Percentiles rank a stretch among this genome's conserved stretches.
phyloP scores from a whole-genome alignment of 768 basidiomycete genomes.

The Mycena indigotica region DNA sequence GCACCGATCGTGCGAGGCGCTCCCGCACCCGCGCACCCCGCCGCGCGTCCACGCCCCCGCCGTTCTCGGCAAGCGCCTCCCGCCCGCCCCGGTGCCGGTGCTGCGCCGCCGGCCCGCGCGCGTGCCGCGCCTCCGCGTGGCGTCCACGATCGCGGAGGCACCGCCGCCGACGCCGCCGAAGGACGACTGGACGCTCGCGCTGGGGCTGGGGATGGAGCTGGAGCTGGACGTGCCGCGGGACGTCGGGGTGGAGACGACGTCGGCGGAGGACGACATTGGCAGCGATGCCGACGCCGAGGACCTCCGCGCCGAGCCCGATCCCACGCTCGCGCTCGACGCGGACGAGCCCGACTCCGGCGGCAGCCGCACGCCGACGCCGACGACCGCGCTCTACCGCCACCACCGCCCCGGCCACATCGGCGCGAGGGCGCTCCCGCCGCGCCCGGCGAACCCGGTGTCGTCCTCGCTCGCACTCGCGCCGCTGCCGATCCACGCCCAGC shows the following conservation, averaged over 20 bases:
- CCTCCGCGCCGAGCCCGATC: background rate
- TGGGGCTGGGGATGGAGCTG: no score
- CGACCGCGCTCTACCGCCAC: background rate
- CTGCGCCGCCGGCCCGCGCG: no score
- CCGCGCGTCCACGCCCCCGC: background rate
- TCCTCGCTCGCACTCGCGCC: background rate
- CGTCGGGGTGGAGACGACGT: no score
- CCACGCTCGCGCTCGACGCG: background rate
- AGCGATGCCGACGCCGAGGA: no score
- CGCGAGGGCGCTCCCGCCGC: background rate
- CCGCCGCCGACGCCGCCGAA: background rate
- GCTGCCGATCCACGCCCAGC: background rate
- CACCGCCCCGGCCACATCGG: no score
- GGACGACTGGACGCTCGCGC: no score
- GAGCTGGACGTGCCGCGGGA: no score
- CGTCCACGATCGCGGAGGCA: background rate
- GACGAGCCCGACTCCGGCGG: background rate
- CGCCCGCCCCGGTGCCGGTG: background rate
- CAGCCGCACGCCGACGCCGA: background rate
- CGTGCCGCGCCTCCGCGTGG: no score
- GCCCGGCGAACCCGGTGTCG: background rate
- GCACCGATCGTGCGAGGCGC: conserved; percentile 22
- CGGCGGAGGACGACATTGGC: no score
- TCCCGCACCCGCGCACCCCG: background rate
- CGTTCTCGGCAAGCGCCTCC: background rate